Conservation (phyloP, 2,329 filamentous ascomycete genomes). For the Phyllosticta capitalensis region DNA sequence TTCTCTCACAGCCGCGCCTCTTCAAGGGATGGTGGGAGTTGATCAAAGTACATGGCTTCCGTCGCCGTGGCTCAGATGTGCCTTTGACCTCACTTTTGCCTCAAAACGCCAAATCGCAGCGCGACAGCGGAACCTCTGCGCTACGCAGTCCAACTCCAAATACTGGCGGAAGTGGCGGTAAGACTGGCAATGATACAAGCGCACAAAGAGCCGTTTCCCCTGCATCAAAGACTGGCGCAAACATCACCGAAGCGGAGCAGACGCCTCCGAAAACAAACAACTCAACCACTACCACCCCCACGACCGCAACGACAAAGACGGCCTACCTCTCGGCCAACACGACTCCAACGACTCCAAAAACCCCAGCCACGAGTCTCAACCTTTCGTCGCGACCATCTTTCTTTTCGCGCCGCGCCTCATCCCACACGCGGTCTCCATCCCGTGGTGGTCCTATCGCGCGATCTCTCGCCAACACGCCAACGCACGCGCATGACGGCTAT, state of each 20-base stretch:
- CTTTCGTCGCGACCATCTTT: not conserved
- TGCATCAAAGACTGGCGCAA: not conserved
- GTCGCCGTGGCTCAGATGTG: not conserved
- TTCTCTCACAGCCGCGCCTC: slow-evolving; percentile 21
- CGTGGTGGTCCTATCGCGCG: not conserved
- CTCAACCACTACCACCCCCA: not conserved
- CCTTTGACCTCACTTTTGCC: slow-evolving; percentile 13
- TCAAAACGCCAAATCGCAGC: slow-evolving; percentile 3
- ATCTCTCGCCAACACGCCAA: not conserved
- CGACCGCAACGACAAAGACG: not conserved
- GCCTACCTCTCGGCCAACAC: not conserved
- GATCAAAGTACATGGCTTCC: slow-evolving; percentile 12
- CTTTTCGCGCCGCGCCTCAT: not conserved
- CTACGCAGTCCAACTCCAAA: slow-evolving; percentile 14
- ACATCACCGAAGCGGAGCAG: not conserved
- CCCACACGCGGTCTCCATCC: not conserved
- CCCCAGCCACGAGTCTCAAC: not conserved
- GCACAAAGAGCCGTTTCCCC: not conserved
- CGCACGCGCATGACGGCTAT: not conserved
- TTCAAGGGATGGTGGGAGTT: slow-evolving; percentile 19
- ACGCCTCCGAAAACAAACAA: not conserved
- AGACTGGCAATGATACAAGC: not conserved
- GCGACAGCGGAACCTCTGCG: not conserved
- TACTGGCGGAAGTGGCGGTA: slow-evolving; percentile 3
- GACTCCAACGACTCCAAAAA: not conserved